Evolutionary conservation across 73 alveolate species (phyloP), one percentile per base, ranked within the genome.

Genomic region (Tetrahymena thermophila): DNA sequence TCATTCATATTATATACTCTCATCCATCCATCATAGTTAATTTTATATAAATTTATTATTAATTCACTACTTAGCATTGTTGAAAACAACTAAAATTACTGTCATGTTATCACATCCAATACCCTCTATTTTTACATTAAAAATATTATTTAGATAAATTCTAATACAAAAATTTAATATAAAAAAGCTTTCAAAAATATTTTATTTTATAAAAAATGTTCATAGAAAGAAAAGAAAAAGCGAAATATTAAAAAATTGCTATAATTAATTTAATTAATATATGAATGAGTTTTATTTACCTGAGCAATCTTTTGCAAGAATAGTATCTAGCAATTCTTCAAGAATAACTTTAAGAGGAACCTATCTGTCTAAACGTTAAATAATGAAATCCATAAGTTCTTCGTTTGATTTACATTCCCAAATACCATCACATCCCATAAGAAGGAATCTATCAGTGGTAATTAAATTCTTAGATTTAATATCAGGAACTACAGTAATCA

Each of bases 401-500:
- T 94, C 71, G 4, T 56, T 55, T 16, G 85, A 28, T 44, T 89
- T 28, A 37, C 85, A 58, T 40, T 96, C 98, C 98, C 98, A 96
- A 50, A 96, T 95, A 35, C 98, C 98, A 96, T 96, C 98, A 55
- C 98, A 96, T 17, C 97, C 98, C 94, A 96, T 93, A 35, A 96
- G 57, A 40, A 95, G 56, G 95, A 96, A 93, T 34, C 37, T 42
- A 35, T 96, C 96, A 85, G 93, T 94, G 37, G 85, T 85, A 89
- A 96, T 94, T 44, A 96, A 37, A 35, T 95, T 97, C 96, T 95
- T 96, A 16, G 95, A 96, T 84, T 94, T 93, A 11, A 99, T 97
- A 85, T 99, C 99, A 1, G 99, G 99, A 35, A 94, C 97, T 34
- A 98, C 97, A 34, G 99, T 98, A 31, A 99, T 96, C 96, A 96